Evolutionary conservation across 208 protist genomes (phyloP).

Genomic region (Balamuthia mandrillaris): DNA sequence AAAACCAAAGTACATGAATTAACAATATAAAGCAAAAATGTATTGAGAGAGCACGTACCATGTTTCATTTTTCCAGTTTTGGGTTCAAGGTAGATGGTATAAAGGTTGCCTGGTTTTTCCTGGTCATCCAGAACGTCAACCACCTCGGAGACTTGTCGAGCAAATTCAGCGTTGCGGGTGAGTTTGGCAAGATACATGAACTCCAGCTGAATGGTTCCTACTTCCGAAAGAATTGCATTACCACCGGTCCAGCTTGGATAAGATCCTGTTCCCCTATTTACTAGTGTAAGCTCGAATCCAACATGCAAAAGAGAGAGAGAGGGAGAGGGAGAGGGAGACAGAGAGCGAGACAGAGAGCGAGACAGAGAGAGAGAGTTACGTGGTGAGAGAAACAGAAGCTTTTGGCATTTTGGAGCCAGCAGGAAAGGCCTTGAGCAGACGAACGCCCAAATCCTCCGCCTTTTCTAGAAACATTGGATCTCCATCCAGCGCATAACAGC

Average conservation of each 20-base stretch:
- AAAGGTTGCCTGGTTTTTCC: conserved; percentile 4
- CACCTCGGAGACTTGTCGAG: conserved; percentile 30
- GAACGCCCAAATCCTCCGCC: conserved; percentile 37
- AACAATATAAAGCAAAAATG: background rate
- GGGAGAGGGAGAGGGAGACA: background rate
- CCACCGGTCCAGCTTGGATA: background rate
- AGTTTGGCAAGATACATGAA: conserved; percentile 68
- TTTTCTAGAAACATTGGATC: conserved; percentile 30
- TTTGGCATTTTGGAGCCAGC: conserved; percentile 34
- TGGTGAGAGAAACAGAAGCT: conserved; percentile 45
- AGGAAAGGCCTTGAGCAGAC: conserved; percentile 44
- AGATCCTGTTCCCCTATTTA: background rate
- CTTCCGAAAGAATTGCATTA: conserved; percentile 68
- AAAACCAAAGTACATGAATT: background rate
- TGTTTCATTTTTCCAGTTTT: background rate
- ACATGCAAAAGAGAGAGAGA: background rate
- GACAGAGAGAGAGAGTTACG: background rate
- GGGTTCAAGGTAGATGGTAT: conserved; percentile 44
- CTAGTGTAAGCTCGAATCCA: background rate
- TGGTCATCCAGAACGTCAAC: background rate
- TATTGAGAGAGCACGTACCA: background rate
- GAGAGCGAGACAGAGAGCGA: background rate
- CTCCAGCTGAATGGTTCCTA: conserved; percentile 76
- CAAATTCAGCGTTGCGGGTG: conserved; percentile 62
- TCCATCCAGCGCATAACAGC: background rate